Conservation (phyloP, 2,329 filamentous ascomycete genomes). For the Cercospora sp. region DNA sequence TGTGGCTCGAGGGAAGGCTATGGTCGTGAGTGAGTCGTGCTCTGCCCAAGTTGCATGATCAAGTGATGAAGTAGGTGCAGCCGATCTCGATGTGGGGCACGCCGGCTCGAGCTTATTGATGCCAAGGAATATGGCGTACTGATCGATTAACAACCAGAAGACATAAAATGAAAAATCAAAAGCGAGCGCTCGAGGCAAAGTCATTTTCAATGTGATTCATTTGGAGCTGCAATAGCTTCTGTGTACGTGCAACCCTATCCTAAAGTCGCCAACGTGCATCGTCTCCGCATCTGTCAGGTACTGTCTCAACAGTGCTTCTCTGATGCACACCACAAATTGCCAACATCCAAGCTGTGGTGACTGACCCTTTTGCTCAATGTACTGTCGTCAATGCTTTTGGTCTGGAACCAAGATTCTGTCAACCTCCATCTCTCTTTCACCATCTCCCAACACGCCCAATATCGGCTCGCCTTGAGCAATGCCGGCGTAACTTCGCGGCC, state of each 20-base stretch:
- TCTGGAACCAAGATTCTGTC: conserved; percentile 14
- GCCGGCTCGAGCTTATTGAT: background rate
- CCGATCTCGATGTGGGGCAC: background rate
- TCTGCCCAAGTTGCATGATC: conserved; percentile 2
- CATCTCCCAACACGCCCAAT: background rate
- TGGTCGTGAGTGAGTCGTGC: background rate
- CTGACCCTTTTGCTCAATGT: background rate
- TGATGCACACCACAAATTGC: background rate
- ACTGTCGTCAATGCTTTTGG: conserved; percentile 15
- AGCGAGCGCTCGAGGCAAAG: background rate
- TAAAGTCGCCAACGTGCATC: background rate
- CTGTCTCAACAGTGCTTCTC: background rate
- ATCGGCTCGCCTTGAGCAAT: background rate
- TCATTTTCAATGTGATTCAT: background rate
- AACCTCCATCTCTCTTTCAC: background rate
- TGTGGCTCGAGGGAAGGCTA: background rate
- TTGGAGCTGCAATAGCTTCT: background rate
- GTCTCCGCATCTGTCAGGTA: background rate
- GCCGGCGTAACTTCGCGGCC: background rate
- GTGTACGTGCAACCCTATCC: background rate
- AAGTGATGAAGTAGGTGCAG: conserved; percentile 1
- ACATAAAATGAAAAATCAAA: background rate
- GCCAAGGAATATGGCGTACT: background rate
- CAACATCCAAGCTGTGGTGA: background rate
- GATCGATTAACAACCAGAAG: background rate